phyloP scores from a whole-genome alignment of 179 eudicot species.

The Patellifolia procumbens region DNA sequence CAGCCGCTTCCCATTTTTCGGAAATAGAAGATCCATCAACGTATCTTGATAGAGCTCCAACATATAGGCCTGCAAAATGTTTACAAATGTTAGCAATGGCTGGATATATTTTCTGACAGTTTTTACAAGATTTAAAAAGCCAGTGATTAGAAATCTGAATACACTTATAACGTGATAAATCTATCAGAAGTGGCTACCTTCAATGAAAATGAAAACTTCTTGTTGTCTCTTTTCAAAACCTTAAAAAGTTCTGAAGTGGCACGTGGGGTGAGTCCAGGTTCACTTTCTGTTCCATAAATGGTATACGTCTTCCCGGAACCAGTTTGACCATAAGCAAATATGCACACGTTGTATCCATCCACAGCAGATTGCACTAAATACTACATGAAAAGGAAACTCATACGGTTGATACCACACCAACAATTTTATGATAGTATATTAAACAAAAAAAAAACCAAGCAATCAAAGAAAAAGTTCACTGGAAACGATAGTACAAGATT shows the following conservation, averaged over 20 bases:
- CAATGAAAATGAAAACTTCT: slow-evolving; percentile 78
- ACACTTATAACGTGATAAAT: neutral
- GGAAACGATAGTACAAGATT: too few species aligned
- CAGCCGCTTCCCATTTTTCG: slow-evolving; percentile 68
- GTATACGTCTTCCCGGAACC: slow-evolving; percentile 99
- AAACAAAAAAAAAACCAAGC: neutral
- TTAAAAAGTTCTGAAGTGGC: slow-evolving; percentile 91
- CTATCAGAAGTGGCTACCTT: slow-evolving; percentile 50
- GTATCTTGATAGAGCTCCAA: slow-evolving; percentile 97
- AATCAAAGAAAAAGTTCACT: neutral
- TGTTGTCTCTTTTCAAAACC: slow-evolving; percentile 68
- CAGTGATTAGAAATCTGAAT: neutral
- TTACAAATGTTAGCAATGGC: neutral
- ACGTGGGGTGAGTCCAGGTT: slow-evolving; percentile 92
- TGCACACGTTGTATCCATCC: slow-evolving; percentile 96
- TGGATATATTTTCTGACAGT: neutral
- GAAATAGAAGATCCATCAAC: slow-evolving; percentile 76
- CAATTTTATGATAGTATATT: neutral
- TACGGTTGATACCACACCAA: neutral
- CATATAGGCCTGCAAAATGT: slow-evolving; percentile 72
- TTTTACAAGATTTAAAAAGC: neutral
- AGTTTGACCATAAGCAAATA: slow-evolving; percentile 99
- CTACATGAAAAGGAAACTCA: slow-evolving; percentile 41
- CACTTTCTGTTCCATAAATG: slow-evolving; percentile 72
- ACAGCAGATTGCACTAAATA: slow-evolving; percentile 97